phyloP scores from a whole-genome alignment of 805 yeast species.

The Kodamaea kaohsiungensis region DNA sequence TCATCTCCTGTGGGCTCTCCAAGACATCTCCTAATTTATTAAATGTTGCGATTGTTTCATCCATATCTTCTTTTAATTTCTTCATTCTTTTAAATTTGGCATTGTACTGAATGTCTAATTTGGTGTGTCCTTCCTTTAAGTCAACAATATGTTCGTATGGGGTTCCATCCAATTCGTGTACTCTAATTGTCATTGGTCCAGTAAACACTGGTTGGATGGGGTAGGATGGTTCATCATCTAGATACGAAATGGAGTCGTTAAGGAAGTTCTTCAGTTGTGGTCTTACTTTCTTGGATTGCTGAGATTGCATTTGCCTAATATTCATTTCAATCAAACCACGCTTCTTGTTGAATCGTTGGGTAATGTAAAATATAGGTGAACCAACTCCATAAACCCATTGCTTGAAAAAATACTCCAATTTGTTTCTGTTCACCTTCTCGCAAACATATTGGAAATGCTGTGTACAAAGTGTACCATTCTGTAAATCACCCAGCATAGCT shows the following conservation, averaged over 20 bases:
- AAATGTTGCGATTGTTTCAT: constrained; percentile 36
- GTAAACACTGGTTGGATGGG: constrained; percentile 60
- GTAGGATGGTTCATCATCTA: constrained; percentile 42
- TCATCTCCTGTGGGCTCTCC: constrained; percentile 56
- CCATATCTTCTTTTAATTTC: constrained; percentile 53
- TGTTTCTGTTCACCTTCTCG: constrained; percentile 88
- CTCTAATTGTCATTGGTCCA: constrained; percentile 96
- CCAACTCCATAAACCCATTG: constrained; percentile 95
- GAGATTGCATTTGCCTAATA: constrained; percentile 83
- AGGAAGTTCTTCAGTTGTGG: constrained; percentile 45
- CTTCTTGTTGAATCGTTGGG: constrained; percentile 91
- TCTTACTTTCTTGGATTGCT: constrained; percentile 45
- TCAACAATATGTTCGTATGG: constrained; percentile 98
- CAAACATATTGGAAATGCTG: constrained; percentile 90
- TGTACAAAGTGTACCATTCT: constrained; percentile 74
- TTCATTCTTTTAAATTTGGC: constrained; percentile 86
- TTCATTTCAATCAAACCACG: constrained; percentile 93
- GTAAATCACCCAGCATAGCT: constrained; percentile 92
- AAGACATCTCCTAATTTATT: constrained; percentile 73
- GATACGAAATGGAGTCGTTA: constrained; percentile 42
- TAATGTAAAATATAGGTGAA: constrained; percentile 82
- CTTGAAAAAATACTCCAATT: constrained; percentile 77
- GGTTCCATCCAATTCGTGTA: constrained; percentile 97
- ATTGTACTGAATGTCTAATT: constrained; percentile 91
- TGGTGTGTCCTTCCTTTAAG: constrained; percentile 79